These are phyloP conservation scores for Yamadazyma jaroonii DNA, from an alignment of 1,139 yeast species.

Conservation along the genomic window DNA sequence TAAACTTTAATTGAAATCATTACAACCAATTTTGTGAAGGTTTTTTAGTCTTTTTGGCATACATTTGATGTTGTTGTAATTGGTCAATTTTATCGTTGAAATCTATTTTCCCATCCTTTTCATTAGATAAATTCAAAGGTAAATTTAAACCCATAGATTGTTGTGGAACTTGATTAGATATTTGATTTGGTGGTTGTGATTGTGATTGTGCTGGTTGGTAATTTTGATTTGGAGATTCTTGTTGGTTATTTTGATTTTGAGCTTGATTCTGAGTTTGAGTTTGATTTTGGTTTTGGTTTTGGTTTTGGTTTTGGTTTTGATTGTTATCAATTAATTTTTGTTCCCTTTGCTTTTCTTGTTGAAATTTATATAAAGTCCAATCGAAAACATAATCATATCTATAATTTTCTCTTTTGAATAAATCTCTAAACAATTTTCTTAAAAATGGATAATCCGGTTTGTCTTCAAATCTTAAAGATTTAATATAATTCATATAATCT, in stretches of 20 bases:
- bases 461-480: constrained; percentile 90
- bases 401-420: constrained; percentile 84
- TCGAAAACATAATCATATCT: constrained; percentile 94
- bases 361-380: constrained; percentile 91
- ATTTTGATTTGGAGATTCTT: constrained; percentile 9
- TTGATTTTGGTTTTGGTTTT: constrained; percentile 10
- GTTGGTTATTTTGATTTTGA: constrained; percentile 1
- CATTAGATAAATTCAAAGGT: constrained; percentile 4
- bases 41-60: constrained; percentile 12
- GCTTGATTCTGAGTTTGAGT: constrained; percentile 11
- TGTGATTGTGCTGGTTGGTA: neutral
- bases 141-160: constrained; percentile 1
- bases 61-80: constrained; percentile 15
- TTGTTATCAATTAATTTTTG: constrained; percentile 32
- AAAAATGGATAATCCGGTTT: constrained; percentile 92
- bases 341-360: constrained; percentile 60
- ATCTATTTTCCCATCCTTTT: constrained; percentile 4
- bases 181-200: neutral
- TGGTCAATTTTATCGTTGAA: constrained; percentile 10
- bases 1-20: too few species aligned
- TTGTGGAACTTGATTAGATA: constrained; percentile 5
- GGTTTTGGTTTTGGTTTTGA: constrained; percentile 10
- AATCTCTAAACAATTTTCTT: constrained; percentile 85
- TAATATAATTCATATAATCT: constrained; percentile 84
- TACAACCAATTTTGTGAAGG: constrained; percentile 17